Base-by-base conservation (phyloP, 2,329 filamentous ascomycete genomes). In the Aspergillus neoniger region DNA sequence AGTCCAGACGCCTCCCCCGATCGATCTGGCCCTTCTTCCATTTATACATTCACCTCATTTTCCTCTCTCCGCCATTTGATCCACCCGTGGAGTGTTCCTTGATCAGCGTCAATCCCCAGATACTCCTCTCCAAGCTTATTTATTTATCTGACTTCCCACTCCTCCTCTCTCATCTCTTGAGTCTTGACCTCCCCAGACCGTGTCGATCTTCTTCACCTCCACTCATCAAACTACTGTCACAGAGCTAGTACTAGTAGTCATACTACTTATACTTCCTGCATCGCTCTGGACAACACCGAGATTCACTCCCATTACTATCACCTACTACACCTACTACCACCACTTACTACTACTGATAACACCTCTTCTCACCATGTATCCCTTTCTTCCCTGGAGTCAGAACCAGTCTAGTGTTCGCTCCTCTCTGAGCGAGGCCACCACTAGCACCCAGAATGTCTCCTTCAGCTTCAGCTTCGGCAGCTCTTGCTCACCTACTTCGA, bases 391-490 rank as follows among this genome's bases (percentile, higher is more conserved):
- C 43, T 69, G 65, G 65, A 63, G 61, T 59, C 63, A 63, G 43
- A 65, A 65, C 58, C 57, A 58, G 39, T 59, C 65, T 54, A 69
- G 65, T 55, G 60, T 69, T 17, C 60, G 66, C 52, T 67, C 67
- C 21, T 63, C 67, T 28, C 63, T 59, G 28, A 69, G 66, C 39
- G 66, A 65, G 38, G 65, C 67, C 25, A 65, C 67, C 12, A 52
- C 64, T 43, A 67, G 60, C 54, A 67, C 57, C 23, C 55, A 65
- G 41, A 54, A 60, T 30, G 59, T 59, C 36, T 54, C 62, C 36
- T 70, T 69, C 65, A 69, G 65, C 58, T 69, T 70, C 67, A 74
- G 69, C 62, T 72, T 63, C 55, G 64, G 62, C 62, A 66, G 65
- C 47, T 61, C 63, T 30, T 70, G 62, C 59, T 71, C 69, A 19